These are phyloP conservation scores for Tremellales sp. DNA, from an alignment of 1,284 basidiomycete genomes.

Conservation along the genomic window DNA sequence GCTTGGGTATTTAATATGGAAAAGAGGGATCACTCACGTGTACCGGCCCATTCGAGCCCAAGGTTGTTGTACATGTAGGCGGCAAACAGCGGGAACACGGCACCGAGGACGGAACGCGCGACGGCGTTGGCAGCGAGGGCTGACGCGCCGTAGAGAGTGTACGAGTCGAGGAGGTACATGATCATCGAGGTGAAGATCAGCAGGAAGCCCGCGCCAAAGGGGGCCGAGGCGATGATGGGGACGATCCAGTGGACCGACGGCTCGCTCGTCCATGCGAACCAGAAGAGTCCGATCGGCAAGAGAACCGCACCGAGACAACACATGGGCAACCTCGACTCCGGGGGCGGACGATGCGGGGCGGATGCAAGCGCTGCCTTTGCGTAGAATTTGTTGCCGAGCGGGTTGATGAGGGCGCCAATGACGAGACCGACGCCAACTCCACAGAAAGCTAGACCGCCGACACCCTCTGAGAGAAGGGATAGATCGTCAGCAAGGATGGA, in stretches of 20 bases:
- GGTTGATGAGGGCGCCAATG: conserved; percentile 31
- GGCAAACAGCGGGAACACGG: conserved; percentile 42
- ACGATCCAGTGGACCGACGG: conserved; percentile 60
- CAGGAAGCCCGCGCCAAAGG: conserved; percentile 60
- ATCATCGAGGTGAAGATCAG: conserved; percentile 55
- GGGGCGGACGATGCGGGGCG: conserved; percentile 56
- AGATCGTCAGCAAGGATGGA: neutral
- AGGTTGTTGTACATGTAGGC: conserved; percentile 41
- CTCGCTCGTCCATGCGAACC: conserved; percentile 57
- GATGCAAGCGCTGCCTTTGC: conserved; percentile 52
- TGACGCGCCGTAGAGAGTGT: conserved; percentile 58
- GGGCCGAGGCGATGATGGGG: conserved; percentile 60
- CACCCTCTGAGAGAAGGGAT: conserved; percentile 51
- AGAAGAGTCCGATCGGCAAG: conserved; percentile 62
- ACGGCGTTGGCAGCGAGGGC: conserved; percentile 68
- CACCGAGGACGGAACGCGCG: conserved; percentile 60
- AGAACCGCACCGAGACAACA: conserved; percentile 57
- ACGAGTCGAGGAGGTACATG: conserved; percentile 62
- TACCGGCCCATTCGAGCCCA: conserved; percentile 43
- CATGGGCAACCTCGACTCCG: conserved; percentile 57
- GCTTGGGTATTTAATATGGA: neutral
- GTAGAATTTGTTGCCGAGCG: conserved; percentile 58
- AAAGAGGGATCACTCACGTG: conserved; percentile 15
- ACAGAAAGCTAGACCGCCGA: conserved; percentile 62
- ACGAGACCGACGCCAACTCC: conserved; percentile 62